A percentile compares a stretch with the other conserved stretches of the same genome.
These are phyloP conservation scores for Thielaviopsis euricoi DNA, from an alignment of 2,329 filamentous ascomycete genomes.

Conservation along the genomic window DNA sequence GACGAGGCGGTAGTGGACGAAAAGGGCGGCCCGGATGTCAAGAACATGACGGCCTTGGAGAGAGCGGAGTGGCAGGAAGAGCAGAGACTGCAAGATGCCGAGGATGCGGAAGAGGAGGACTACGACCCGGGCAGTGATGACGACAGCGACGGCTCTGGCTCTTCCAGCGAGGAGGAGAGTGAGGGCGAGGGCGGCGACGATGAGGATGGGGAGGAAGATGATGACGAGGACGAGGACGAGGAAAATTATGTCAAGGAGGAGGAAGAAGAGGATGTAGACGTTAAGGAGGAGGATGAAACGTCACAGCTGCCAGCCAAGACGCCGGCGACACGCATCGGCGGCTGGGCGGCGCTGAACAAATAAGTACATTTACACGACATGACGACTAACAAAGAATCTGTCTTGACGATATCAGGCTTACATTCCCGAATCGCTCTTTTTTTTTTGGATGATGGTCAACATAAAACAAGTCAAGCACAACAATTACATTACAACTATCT, in stretches of 20 bases:
- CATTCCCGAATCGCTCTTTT: background rate
- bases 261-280: background rate
- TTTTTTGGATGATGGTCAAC: background rate
- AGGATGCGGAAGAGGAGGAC: conserved; percentile 49
- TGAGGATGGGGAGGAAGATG: conserved; percentile 22
- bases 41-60: conserved; percentile 31
- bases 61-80: conserved; percentile 34
- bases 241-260: background rate
- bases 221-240: conserved; percentile 15
- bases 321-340: conserved; percentile 7
- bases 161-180: conserved; percentile 25
- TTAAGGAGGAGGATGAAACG: background rate
- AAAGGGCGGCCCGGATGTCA: conserved; percentile 19
- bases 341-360: conserved; percentile 10
- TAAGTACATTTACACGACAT: background rate
- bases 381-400: background rate
- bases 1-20: conserved; percentile 20
- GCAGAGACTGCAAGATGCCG: conserved; percentile 39
- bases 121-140: conserved; percentile 43
- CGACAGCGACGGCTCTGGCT: conserved; percentile 35
- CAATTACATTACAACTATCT: background rate
- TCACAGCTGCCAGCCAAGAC: background rate
- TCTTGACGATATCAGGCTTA: background rate
- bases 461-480: no score
- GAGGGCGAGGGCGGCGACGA: conserved; percentile 22